Percentiles rank a stretch among this genome's conserved stretches.
These are phyloP conservation scores for Soucietia sequanensis DNA, from an alignment of 805 yeast genomes.

Conservation along the genomic window DNA sequence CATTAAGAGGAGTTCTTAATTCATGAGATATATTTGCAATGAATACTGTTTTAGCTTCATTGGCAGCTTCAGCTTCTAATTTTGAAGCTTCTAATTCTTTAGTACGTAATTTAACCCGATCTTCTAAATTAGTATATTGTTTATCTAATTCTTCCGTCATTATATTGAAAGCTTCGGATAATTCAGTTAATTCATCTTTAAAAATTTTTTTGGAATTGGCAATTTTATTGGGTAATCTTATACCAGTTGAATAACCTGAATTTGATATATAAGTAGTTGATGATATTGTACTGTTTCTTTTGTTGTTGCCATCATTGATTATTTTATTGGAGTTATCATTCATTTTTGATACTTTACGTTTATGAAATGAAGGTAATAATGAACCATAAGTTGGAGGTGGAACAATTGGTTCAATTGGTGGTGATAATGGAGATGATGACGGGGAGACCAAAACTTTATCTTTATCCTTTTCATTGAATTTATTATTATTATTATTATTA, in stretches of 20 bases:
- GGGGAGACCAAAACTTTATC: no score
- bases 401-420: not conserved
- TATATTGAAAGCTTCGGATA: constrained; percentile 84
- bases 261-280: constrained; percentile 27
- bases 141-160: constrained; percentile 86
- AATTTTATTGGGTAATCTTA: constrained; percentile 37
- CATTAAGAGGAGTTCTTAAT: constrained; percentile 91
- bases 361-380: not conserved
- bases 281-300: constrained; percentile 27
- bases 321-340: no score
- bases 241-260: constrained; percentile 42
- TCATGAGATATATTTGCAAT: constrained; percentile 48
- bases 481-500: not conserved
- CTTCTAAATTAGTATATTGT: constrained; percentile 84
- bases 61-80: constrained; percentile 88
- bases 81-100: constrained; percentile 86
- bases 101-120: constrained; percentile 82
- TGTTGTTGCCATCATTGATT: not conserved
- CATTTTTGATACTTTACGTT: no score
- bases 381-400: constrained; percentile 6
- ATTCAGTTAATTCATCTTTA: constrained; percentile 82
- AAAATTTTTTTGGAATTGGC: constrained; percentile 46
- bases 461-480: not conserved
- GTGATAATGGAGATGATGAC: constrained; percentile 1
- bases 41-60: constrained; percentile 81